A percentile compares a stretch with the other conserved stretches of the same genome.
Evolutionary conservation across 257 asterid species (phyloP).

Genomic region (Gardenia jasminoides): DNA sequence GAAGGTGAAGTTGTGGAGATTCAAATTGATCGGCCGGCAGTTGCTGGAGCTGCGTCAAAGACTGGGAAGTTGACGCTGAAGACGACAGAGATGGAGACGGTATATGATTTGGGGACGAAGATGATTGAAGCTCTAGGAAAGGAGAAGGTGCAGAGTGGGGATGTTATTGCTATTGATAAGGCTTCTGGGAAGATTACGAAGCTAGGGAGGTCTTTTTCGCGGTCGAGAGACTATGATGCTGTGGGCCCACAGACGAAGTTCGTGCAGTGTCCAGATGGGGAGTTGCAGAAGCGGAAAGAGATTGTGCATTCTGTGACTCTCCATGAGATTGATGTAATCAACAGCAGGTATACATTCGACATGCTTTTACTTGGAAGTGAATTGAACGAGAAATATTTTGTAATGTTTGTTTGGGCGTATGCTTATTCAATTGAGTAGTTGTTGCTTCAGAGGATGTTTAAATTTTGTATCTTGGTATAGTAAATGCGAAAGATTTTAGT

Average conservation of each 20-base stretch:
- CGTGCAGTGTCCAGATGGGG: slow-evolving; percentile 98
- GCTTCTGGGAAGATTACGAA: slow-evolving; percentile 86
- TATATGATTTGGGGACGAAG: slow-evolving; percentile 80
- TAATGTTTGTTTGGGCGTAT: not conserved
- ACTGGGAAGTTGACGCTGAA: slow-evolving; percentile 80
- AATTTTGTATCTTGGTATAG: not conserved
- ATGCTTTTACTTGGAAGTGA: not conserved
- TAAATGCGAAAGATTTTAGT: not conserved
- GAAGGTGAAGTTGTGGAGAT: slow-evolving; percentile 94
- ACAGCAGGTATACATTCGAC: slow-evolving; percentile 61
- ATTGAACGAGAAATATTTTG: not conserved
- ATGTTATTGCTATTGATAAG: slow-evolving; percentile 84
- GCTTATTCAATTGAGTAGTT: not conserved
- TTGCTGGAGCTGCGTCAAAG: slow-evolving; percentile 72
- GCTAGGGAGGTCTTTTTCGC: slow-evolving; percentile 81
- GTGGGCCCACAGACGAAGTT: slow-evolving; percentile 93
- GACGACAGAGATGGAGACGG: slow-evolving; percentile 92
- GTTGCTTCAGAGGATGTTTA: not conserved
- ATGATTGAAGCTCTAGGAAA: slow-evolving; percentile 91
- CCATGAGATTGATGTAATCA: slow-evolving; percentile 91
- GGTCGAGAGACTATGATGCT: slow-evolving; percentile 93
- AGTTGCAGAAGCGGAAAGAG: slow-evolving; percentile 95
- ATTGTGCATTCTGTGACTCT: slow-evolving; percentile 89
- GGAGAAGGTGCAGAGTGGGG: slow-evolving; percentile 96
- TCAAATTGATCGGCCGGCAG: slow-evolving; percentile 76